phyloP scores from a whole-genome alignment of 345 rosid species.

The Pistacia atlantica region DNA sequence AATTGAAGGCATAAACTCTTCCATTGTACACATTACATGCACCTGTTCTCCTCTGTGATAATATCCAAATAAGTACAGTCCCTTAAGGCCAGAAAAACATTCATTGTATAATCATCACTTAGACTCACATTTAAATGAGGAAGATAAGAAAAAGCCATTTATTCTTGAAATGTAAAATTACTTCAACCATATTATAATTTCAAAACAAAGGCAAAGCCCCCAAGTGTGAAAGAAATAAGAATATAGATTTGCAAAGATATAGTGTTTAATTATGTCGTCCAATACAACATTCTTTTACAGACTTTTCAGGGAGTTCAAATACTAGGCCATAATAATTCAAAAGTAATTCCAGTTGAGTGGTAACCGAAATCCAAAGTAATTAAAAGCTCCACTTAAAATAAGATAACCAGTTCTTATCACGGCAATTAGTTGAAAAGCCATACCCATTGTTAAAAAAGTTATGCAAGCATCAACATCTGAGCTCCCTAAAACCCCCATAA shows the following conservation, averaged over 20 bases:
- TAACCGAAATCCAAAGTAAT: background rate
- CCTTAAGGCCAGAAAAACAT: slow-evolving; percentile 18
- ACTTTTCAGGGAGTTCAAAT: too few relatives aligned
- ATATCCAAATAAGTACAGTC: slow-evolving; percentile 31
- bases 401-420: background rate
- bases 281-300: too few relatives aligned
- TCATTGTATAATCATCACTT: slow-evolving; percentile 28
- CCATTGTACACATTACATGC: slow-evolving; percentile 76
- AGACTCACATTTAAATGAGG: slow-evolving; percentile 8
- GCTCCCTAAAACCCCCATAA: background rate
- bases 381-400: background rate
- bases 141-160: background rate
- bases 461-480: background rate
- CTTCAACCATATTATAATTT: too few relatives aligned
- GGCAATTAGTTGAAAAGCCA: background rate
- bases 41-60: slow-evolving; percentile 84
- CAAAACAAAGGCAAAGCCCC: too few relatives aligned
- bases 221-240: too few relatives aligned
- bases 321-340: too few relatives aligned
- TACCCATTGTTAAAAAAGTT: background rate
- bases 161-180: background rate
- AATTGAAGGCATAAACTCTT: slow-evolving; percentile 89
- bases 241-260: too few relatives aligned
- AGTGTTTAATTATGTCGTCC: too few relatives aligned
- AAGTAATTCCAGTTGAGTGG: background rate